These are phyloP conservation scores for Cyberlindnera lachancei DNA, from an alignment of 805 yeast species.

Conservation along the genomic window DNA sequence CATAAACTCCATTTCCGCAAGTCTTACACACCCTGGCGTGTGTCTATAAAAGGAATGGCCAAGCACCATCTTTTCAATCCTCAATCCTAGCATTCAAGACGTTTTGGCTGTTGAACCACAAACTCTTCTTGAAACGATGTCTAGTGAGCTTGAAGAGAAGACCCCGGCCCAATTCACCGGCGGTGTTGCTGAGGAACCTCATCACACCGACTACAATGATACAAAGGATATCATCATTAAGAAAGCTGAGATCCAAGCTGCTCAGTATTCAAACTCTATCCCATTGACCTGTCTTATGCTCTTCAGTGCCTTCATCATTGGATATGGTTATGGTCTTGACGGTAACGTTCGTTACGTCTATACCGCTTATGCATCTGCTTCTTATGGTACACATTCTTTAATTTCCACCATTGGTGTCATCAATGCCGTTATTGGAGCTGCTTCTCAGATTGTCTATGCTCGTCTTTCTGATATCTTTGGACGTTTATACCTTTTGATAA, in stretches of 20 bases:
- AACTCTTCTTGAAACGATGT: too few relatives aligned
- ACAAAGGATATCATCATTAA: constrained; percentile 38
- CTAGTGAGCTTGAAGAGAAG: too few relatives aligned
- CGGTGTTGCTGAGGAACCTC: not conserved
- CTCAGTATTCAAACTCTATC: constrained; percentile 31
- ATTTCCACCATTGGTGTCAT: constrained; percentile 53
- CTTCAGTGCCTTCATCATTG: constrained; percentile 39
- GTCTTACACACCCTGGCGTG: too few relatives aligned
- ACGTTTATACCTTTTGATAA: constrained; percentile 42
- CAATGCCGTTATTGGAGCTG: constrained; percentile 55
- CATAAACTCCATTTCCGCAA: too few relatives aligned
- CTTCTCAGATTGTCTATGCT: constrained; percentile 58
- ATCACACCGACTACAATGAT: constrained; percentile 5
- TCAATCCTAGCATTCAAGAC: too few relatives aligned
- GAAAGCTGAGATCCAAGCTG: constrained; percentile 41
- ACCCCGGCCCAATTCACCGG: not conserved
- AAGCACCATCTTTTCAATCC: too few relatives aligned
- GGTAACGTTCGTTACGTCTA: constrained; percentile 40
- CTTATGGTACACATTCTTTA: constrained; percentile 47
- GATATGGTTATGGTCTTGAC: constrained; percentile 51
- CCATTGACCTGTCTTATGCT: constrained; percentile 30
- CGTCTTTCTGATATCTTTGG: constrained; percentile 63
- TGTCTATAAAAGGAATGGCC: too few relatives aligned
- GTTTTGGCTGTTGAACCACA: too few relatives aligned
- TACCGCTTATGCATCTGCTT: constrained; percentile 48